phyloP scores from a whole-genome alignment of 306 rosid species.

The Citrullus amarus region DNA sequence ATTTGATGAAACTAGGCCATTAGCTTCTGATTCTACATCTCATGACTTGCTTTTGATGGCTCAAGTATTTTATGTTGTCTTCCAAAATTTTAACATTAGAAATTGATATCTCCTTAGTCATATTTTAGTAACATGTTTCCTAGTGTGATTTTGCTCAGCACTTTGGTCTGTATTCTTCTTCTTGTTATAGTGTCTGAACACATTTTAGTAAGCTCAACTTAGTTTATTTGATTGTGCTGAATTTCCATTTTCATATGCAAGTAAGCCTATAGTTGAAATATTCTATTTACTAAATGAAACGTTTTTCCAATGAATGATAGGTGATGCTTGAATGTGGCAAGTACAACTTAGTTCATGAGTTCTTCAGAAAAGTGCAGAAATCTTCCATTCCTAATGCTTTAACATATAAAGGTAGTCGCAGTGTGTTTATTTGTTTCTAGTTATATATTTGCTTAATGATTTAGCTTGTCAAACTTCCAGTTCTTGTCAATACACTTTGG shows the following conservation, averaged over 20 bases:
- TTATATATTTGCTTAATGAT: background rate
- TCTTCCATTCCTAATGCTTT: constrained; percentile 68
- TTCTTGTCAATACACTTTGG: constrained; percentile 72
- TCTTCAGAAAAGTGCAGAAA: constrained; percentile 76
- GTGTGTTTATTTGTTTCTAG: background rate
- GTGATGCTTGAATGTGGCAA: constrained; percentile 89
- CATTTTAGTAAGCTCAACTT: background rate
- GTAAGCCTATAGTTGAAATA: background rate
- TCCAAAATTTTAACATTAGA: background rate
- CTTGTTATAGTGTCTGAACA: background rate
- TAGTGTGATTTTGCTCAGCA: background rate
- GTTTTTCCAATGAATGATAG: constrained; percentile 27
- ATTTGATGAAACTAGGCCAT: background rate
- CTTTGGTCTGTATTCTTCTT: background rate
- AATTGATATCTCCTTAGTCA: background rate
- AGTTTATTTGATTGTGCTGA: background rate
- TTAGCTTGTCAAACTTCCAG: constrained; percentile 31
- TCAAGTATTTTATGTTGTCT: background rate
- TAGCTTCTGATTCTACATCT: background rate
- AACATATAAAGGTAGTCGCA: constrained; percentile 67
- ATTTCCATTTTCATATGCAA: background rate
- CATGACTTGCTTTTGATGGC: background rate
- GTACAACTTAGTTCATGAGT: constrained; percentile 87
- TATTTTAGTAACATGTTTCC: background rate
- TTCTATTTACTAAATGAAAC: background rate